Evolutionary conservation across 495 filamentous ascomycete species (phyloP).

Genomic region (Choiromyces venosus): DNA sequence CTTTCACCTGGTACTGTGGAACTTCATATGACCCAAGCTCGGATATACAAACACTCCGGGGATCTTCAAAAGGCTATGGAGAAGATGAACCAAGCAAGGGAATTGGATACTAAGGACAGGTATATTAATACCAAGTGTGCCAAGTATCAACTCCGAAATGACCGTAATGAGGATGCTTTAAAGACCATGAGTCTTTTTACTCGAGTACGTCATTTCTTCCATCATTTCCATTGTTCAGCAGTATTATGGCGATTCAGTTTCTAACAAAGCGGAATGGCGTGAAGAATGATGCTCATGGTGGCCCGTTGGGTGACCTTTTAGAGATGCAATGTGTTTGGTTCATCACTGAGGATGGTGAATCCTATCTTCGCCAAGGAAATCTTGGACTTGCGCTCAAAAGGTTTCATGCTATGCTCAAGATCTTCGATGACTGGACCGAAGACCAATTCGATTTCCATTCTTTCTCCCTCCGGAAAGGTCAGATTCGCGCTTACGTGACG

Average conservation of each 20-base stretch:
- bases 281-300: slow-evolving; percentile 72
- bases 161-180: slow-evolving; percentile 77
- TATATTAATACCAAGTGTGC: slow-evolving; percentile 98
- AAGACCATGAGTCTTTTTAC: slow-evolving; percentile 94
- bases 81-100: slow-evolving; percentile 80
- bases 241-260: background rate
- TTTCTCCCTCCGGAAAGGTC: slow-evolving; percentile 91
- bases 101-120: slow-evolving; percentile 79
- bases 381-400: slow-evolving; percentile 84
- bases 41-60: slow-evolving; percentile 90
- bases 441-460: slow-evolving; percentile 99
- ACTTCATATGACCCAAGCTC: slow-evolving; percentile 89
- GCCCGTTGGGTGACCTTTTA: slow-evolving; percentile 80
- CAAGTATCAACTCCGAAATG: slow-evolving; percentile 92
- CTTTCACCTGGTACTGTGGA: slow-evolving; percentile 74
- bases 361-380: slow-evolving; percentile 76
- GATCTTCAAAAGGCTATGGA: slow-evolving; percentile 73
- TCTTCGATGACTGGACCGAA: slow-evolving; percentile 95
- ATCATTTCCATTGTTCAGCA: background rate
- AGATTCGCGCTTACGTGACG: slow-evolving; percentile 88
- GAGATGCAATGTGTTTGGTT: slow-evolving; percentile 99
- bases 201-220: slow-evolving; percentile 45
- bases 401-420: slow-evolving; percentile 64
- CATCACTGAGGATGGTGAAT: slow-evolving; percentile 87
- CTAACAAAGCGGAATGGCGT: slow-evolving; percentile 8